Conservation (phyloP, 192 early-diverging fungal species). For the Rhizophagus prolifer region DNA sequence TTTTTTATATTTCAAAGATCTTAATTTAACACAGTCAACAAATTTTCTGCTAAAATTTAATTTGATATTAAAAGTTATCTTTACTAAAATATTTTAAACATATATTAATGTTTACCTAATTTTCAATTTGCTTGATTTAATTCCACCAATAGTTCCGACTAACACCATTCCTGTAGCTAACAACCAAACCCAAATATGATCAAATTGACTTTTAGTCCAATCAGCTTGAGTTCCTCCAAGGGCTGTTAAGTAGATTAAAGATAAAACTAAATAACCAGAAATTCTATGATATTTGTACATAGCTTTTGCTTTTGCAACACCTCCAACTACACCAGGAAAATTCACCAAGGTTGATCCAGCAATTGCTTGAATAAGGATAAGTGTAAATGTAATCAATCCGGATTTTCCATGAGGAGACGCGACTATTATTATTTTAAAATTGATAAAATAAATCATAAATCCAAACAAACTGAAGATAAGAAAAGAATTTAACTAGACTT, state of each 20-base stretch:
- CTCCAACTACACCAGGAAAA: constrained; percentile 34
- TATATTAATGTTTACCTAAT: not conserved
- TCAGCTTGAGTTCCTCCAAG: constrained; percentile 38
- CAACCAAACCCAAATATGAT: constrained; percentile 30
- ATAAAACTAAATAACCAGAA: constrained; percentile 37
- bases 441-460: not conserved
- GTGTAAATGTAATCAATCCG: constrained; percentile 34
- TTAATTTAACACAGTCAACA: no score
- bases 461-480: no score
- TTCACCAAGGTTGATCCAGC: constrained; percentile 36
- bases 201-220: constrained; percentile 23
- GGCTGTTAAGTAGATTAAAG: constrained; percentile 38
- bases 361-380: constrained; percentile 34
- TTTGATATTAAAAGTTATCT: no score
- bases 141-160: not conserved
- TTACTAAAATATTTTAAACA: no score
- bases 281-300: constrained; percentile 44
- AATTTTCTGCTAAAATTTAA: no score
- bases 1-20: no score
- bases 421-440: not conserved
- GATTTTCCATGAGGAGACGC: constrained; percentile 34
- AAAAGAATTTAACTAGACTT: not conserved
- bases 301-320: constrained; percentile 29
- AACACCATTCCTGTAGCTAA: not conserved
- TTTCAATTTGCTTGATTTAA: constrained; percentile 21